Conservation (phyloP, 768 basidiomycete species). For the Termitomyces sp. region DNA sequence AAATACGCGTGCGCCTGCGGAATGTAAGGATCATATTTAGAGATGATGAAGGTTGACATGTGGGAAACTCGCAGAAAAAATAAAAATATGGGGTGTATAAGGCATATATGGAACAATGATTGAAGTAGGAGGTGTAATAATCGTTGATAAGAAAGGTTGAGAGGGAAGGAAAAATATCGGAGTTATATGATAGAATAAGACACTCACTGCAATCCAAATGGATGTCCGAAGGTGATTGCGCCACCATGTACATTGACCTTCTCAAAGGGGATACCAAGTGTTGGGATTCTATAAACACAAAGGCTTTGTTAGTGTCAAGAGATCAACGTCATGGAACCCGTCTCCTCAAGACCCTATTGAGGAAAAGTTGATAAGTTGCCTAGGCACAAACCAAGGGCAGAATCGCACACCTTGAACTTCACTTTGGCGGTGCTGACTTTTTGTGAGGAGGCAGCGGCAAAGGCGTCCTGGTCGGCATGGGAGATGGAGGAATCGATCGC, state of each 20-base stretch:
- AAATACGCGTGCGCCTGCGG: constrained; percentile 60
- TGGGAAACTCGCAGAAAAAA: too few species aligned
- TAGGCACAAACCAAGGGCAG: constrained; percentile 18
- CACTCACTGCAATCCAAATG: constrained; percentile 74
- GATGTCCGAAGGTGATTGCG: constrained; percentile 87
- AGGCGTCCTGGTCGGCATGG: constrained; percentile 75
- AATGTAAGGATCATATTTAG: too few species aligned
- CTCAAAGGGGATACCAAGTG: constrained; percentile 62
- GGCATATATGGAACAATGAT: too few species aligned
- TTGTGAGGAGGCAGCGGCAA: constrained; percentile 80
- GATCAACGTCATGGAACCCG: constrained; percentile 37
- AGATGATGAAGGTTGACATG: too few species aligned
- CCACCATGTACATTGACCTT: constrained; percentile 89
- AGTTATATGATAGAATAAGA: neutral
- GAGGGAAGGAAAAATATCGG: neutral
- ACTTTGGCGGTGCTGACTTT: constrained; percentile 79
- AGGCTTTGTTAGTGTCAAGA: too few species aligned
- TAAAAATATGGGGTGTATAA: too few species aligned
- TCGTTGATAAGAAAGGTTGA: too few species aligned
- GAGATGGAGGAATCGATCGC: constrained; percentile 71
- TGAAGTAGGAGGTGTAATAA: too few species aligned
- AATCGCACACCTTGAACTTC: constrained; percentile 43
- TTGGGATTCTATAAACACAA: constrained; percentile 69
- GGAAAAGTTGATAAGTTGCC: too few species aligned
- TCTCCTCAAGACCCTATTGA: constrained; percentile 44